These are phyloP conservation scores for Zygoascus sp. DNA, from an alignment of 1,139 yeast species.

Conservation along the genomic window DNA sequence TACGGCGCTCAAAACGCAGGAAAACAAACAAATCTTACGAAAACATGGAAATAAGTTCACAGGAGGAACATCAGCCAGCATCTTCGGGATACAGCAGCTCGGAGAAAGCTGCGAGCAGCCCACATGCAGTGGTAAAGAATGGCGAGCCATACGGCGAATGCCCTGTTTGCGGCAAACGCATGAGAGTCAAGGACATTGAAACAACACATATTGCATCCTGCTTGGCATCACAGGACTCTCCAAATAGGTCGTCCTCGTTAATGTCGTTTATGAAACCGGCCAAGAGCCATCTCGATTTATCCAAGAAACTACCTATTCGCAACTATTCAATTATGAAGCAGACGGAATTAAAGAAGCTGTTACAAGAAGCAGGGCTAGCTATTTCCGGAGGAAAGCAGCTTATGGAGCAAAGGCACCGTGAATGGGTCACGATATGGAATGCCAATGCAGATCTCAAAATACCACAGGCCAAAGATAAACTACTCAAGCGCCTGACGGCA, in stretches of 20 bases:
- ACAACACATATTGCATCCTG: conserved; percentile 69
- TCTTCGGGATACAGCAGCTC: background rate
- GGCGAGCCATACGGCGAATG: conserved; percentile 37
- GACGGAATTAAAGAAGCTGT: conserved; percentile 56
- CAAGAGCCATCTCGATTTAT: background rate
- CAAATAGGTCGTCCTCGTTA: background rate
- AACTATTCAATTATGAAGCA: conserved; percentile 40
- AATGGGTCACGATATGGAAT: conserved; percentile 75
- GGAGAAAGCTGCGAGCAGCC: too few species aligned
- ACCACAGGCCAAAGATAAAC: conserved; percentile 55
- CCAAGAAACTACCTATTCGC: conserved; percentile 12
- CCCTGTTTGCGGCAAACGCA: conserved; percentile 60
- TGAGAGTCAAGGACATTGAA: conserved; percentile 58
- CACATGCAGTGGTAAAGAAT: too few species aligned
- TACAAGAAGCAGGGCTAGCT: conserved; percentile 53
- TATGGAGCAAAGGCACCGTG: conserved; percentile 68
- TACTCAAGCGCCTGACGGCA: conserved; percentile 52
- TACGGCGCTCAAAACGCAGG: background rate
- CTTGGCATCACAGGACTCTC: conserved; percentile 29
- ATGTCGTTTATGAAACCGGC: conserved; percentile 4
- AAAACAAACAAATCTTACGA: background rate
- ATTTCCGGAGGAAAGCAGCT: conserved; percentile 58
- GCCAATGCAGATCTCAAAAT: conserved; percentile 74
- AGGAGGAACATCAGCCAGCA: background rate
- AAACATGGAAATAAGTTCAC: background rate